Evolutionary conservation across 2,329 filamentous ascomycete genomes (phyloP).

Genomic region (Teratosphaeria zuluensis): DNA sequence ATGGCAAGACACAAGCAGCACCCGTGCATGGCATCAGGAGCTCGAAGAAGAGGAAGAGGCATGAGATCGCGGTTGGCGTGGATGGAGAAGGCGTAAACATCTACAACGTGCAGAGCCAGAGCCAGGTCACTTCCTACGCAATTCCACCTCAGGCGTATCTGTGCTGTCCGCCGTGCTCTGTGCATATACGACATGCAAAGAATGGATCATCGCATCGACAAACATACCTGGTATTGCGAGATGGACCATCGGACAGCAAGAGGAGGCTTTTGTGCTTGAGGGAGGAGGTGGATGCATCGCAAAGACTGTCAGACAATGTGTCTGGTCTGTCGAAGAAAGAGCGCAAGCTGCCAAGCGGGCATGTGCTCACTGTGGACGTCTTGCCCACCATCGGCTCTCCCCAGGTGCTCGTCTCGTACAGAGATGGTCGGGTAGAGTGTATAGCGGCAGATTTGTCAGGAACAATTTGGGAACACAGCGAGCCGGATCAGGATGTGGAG

Average conservation of each 20-base stretch:
- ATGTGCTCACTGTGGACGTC: conserved; percentile 14
- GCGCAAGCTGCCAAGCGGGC: conserved; percentile 23
- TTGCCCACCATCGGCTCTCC: neutral
- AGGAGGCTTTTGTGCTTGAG: conserved; percentile 45
- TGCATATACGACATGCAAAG: conserved; percentile 41
- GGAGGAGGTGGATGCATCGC: conserved; percentile 34
- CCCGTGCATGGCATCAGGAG: conserved; percentile 46
- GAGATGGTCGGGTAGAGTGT: conserved; percentile 21
- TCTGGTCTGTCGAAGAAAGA: conserved; percentile 12
- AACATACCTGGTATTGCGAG: conserved; percentile 46
- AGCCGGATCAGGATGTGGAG: neutral
- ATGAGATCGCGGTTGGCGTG: conserved; percentile 50
- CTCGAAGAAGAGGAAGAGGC: conserved; percentile 51
- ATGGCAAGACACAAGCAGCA: conserved; percentile 32
- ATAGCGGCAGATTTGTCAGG: conserved; percentile 19
- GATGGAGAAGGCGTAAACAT: conserved; percentile 54
- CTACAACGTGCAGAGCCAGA: conserved; percentile 55
- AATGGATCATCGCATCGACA: conserved; percentile 39
- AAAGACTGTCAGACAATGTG: conserved; percentile 12
- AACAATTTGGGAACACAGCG: conserved; percentile 16
- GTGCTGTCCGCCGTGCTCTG: conserved; percentile 48
- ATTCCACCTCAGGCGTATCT: conserved; percentile 51
- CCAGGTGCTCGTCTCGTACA: conserved; percentile 19
- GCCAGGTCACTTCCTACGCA: conserved; percentile 51
- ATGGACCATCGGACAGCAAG: conserved; percentile 37